phyloP scores from a whole-genome alignment of 257 asterid genomes.

The Handroanthus guayacan region DNA sequence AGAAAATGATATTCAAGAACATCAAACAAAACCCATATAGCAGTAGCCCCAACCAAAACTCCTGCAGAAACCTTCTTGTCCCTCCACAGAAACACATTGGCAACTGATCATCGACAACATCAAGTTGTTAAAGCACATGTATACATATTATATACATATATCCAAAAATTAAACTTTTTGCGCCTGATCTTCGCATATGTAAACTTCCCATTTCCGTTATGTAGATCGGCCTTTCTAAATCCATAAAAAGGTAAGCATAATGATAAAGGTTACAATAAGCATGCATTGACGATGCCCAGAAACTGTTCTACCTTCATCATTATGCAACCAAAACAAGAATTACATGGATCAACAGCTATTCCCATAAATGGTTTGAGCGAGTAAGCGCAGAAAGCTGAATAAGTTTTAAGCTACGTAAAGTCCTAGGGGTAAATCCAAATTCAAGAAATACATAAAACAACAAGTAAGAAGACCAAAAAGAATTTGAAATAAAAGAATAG shows the following conservation, averaged over 20 bases:
- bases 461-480: too few relatives aligned
- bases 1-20: slow-evolving; percentile 76
- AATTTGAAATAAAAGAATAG: too few relatives aligned
- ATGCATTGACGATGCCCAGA: background rate
- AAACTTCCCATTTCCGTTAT: background rate
- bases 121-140: too few relatives aligned
- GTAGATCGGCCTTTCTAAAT: background rate
- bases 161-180: too few relatives aligned
- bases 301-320: background rate
- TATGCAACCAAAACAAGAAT: background rate
- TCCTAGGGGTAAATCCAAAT: too few relatives aligned
- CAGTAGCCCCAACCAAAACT: slow-evolving; percentile 77
- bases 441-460: too few relatives aligned
- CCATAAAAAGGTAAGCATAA: background rate
- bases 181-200: too few relatives aligned
- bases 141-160: too few relatives aligned
- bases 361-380: background rate
- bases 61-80: slow-evolving; percentile 84
- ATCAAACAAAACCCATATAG: slow-evolving; percentile 81
- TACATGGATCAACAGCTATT: background rate
- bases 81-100: slow-evolving; percentile 90
- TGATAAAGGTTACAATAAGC: background rate
- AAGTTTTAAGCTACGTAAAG: too few relatives aligned
- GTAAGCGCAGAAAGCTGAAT: too few relatives aligned
- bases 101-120: slow-evolving; percentile 62